Conservation (phyloP, 179 eudicot species). For the Vitellaria paradoxa region DNA sequence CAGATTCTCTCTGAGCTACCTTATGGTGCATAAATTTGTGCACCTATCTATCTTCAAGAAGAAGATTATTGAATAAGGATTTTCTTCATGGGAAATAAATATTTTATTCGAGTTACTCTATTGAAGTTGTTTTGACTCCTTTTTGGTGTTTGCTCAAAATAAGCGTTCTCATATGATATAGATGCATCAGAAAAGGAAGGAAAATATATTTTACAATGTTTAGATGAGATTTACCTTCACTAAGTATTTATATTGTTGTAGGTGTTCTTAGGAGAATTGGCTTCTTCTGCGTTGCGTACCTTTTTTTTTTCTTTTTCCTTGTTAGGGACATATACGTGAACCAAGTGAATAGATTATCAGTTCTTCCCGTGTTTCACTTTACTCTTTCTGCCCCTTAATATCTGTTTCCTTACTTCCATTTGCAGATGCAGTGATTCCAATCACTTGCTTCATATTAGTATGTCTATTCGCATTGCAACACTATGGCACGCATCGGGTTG, state of each 20-base stretch:
- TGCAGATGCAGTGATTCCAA: conserved; percentile 92
- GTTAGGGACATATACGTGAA: too few relatives aligned
- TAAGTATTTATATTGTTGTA: too few relatives aligned
- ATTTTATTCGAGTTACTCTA: background rate
- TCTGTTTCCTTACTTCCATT: conserved; percentile 3
- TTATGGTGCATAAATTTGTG: background rate
- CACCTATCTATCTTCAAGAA: background rate
- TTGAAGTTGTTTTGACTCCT: background rate
- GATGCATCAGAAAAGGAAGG: too few relatives aligned
- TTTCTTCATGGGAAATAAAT: conserved; percentile 2
- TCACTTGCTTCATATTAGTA: conserved; percentile 77
- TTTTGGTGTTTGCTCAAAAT: background rate
- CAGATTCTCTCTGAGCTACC: background rate
- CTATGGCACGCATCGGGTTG: conserved; percentile 79
- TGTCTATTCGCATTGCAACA: conserved; percentile 88
- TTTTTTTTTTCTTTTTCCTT: too few relatives aligned
- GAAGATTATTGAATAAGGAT: background rate
- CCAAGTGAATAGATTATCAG: too few relatives aligned
- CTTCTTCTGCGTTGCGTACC: too few relatives aligned
- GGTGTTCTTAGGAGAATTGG: too few relatives aligned
- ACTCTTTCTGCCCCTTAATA: background rate
- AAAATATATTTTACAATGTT: too few relatives aligned
- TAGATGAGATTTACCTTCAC: too few relatives aligned
- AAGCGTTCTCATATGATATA: background rate
- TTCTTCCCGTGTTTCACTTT: background rate